Evolutionary conservation across 2,329 filamentous ascomycete species (phyloP), one percentile per base, ranked within the genome.

Genomic region (Fusarium circinatum): DNA sequence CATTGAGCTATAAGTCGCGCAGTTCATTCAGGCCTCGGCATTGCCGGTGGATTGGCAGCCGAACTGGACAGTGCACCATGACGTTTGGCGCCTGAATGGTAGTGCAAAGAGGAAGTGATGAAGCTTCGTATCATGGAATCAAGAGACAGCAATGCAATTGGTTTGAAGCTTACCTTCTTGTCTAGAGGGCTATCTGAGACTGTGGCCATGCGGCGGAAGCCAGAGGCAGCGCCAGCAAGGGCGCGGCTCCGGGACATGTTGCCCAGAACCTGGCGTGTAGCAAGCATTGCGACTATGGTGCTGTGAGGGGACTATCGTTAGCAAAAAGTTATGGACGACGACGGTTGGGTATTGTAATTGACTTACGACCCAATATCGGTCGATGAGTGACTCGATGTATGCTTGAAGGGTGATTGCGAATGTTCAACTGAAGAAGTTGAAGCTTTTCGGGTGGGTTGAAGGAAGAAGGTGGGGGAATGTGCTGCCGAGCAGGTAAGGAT

Each of bases 171-270:
- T 82, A 89, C 96, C 93, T 98, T 98, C 87, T 92, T 92, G 87
- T 95, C 94, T 78, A 99, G 92, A 79, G 94, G 91, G 82, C 91
- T 91, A 86, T 98, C 94, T 80, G 91, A 89, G 81, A 95, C 93
- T 79, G 95, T 97, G 75, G 96, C 96, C 88, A 98, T 91, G 79
- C 91, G 88, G 79, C 91, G 89, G 80, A 91, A 83, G 82, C 89
- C 86, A 80, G 91, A 84, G 88, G 91, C 85, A 84, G 86, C 85
- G 79, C 85, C 82, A 78, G 82, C 82, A 71, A 86, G 79, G 82
- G 85, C 86, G 80, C 91, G 88, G 85, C 86, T 86, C 85, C 89
- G 90, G 87, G 89, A 88, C 79, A 89, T 82, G 80, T 82, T 84
- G 87, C 90, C 90, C 87, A 92, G 86, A 84, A 92, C 86, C 87